These are phyloP conservation scores for Cubamyces sp. DNA, from an alignment of 768 basidiomycete genomes.

Conservation along the genomic window DNA sequence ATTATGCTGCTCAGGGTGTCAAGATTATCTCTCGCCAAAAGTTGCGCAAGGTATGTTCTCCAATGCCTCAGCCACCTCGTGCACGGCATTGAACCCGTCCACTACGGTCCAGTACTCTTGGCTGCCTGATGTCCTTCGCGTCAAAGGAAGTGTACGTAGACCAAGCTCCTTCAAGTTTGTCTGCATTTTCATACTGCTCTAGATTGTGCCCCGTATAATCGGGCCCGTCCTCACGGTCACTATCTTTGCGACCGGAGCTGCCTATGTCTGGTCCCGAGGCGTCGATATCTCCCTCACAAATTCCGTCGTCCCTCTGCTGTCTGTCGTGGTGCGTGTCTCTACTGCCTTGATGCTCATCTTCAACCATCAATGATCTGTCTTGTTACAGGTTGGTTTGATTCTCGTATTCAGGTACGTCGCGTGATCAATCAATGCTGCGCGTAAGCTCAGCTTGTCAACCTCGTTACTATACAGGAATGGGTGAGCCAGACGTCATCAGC, in stretches of 20 bases:
- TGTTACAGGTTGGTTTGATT: conserved; percentile 79
- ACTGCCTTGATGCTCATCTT: neutral
- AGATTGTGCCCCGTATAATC: conserved; percentile 74
- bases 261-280: conserved; percentile 61
- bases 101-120: conserved; percentile 68
- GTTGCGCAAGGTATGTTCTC: conserved; percentile 30
- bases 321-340: conserved; percentile 73
- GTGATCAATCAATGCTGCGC: neutral
- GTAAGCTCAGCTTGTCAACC: neutral
- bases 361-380: neutral
- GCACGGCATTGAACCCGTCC: neutral
- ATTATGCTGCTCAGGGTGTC: conserved; percentile 5
- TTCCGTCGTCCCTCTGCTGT: conserved; percentile 84
- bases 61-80: conserved; percentile 3
- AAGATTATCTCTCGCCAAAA: conserved; percentile 35
- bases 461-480: conserved; percentile 54
- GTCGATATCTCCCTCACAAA: conserved; percentile 71
- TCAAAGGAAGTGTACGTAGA: conserved; percentile 77
- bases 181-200: conserved; percentile 17
- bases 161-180: conserved; percentile 1
- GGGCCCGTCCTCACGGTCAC: conserved; percentile 89
- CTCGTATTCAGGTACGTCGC: conserved; percentile 77
- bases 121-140: conserved; percentile 84
- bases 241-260: conserved; percentile 64
- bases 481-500: conserved; percentile 42